A percentile compares a stretch with the other conserved stretches of the same genome.
Conservation (phyloP, 108 stramenopile species). For the Cyclostephanos invisitatus region DNA sequence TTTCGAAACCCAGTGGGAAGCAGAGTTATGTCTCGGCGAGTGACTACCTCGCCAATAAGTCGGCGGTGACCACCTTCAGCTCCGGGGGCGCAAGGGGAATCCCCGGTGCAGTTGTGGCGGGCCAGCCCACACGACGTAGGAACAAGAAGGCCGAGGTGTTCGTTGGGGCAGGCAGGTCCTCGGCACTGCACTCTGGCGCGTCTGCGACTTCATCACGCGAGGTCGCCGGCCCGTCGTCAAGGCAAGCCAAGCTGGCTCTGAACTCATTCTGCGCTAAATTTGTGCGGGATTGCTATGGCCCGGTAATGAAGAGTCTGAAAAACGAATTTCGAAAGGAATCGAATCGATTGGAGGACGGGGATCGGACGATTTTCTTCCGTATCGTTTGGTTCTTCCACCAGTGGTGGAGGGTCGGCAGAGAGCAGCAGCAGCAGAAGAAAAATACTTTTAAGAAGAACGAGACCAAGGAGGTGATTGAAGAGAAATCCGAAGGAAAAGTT, state of each 20-base stretch:
- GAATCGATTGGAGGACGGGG: slow-evolving; percentile 73
- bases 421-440: slow-evolving; percentile 14
- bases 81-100: slow-evolving; percentile 2
- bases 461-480: slow-evolving; percentile 26
- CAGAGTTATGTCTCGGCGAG: slow-evolving; percentile 52
- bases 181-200: slow-evolving; percentile 44
- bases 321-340: slow-evolving; percentile 91
- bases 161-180: slow-evolving; percentile 60
- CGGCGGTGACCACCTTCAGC: slow-evolving; percentile 1
- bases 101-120: not conserved
- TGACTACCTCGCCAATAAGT: slow-evolving; percentile 21
- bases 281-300: slow-evolving; percentile 75
- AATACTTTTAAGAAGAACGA: not conserved
- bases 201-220: slow-evolving; percentile 20
- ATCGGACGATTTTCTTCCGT: slow-evolving; percentile 75
- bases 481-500: not conserved
- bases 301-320: slow-evolving; percentile 88
- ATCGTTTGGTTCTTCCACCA: slow-evolving; percentile 86
- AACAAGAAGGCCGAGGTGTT: slow-evolving; percentile 68
- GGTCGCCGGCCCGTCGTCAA: slow-evolving; percentile 48
- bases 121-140: slow-evolving; percentile 35
- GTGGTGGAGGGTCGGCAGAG: slow-evolving; percentile 70
- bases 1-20: slow-evolving; percentile 51
- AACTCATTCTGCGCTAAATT: slow-evolving; percentile 75
- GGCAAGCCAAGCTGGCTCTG: slow-evolving; percentile 60